phyloP scores from a whole-genome alignment of 2,329 filamentous ascomycete genomes.

The Colletotrichum costaricense region DNA sequence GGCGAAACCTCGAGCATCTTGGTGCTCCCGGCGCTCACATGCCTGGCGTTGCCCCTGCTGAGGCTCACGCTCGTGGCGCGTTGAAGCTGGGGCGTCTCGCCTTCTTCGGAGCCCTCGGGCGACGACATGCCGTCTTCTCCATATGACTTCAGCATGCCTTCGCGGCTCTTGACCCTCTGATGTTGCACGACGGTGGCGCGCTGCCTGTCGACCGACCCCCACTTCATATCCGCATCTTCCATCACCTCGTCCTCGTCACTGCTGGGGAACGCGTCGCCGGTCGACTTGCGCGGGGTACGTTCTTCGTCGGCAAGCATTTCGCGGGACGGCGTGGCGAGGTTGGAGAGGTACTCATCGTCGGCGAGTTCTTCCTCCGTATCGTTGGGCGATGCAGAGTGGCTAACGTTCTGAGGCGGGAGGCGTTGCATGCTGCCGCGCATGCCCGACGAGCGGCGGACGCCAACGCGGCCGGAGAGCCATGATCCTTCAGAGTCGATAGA shows the following conservation, averaged over 20 bases:
- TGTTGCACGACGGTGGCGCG: slow-evolving; percentile 41
- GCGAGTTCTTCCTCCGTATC: slow-evolving; percentile 73
- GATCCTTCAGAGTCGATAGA: slow-evolving; percentile 96
- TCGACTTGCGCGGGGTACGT: slow-evolving; percentile 50
- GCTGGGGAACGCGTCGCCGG: slow-evolving; percentile 64
- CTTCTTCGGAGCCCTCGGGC: slow-evolving; percentile 42
- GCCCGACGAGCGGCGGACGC: slow-evolving; percentile 59
- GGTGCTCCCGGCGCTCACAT: slow-evolving; percentile 82
- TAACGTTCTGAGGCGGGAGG: slow-evolving; percentile 40
- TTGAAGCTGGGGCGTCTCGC: slow-evolving; percentile 57
- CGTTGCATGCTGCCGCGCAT: slow-evolving; percentile 54
- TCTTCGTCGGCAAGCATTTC: slow-evolving; percentile 38
- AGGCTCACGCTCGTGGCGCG: slow-evolving; percentile 79
- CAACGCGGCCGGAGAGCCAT: slow-evolving; percentile 86
- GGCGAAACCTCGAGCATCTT: slow-evolving; percentile 76
- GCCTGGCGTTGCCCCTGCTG: slow-evolving; percentile 72
- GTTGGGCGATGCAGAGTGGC: slow-evolving; percentile 47
- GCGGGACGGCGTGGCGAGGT: slow-evolving; percentile 33
- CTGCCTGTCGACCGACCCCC: slow-evolving; percentile 63
- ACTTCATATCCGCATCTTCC: slow-evolving; percentile 58
- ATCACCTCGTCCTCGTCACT: slow-evolving; percentile 67
- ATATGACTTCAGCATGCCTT: slow-evolving; percentile 60
- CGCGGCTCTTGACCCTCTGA: slow-evolving; percentile 61
- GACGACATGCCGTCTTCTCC: slow-evolving; percentile 48
- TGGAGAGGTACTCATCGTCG: slow-evolving; percentile 80